These are phyloP conservation scores for Aspergillus cejpii DNA, from an alignment of 2,329 filamentous ascomycete genomes.

Conservation along the genomic window DNA sequence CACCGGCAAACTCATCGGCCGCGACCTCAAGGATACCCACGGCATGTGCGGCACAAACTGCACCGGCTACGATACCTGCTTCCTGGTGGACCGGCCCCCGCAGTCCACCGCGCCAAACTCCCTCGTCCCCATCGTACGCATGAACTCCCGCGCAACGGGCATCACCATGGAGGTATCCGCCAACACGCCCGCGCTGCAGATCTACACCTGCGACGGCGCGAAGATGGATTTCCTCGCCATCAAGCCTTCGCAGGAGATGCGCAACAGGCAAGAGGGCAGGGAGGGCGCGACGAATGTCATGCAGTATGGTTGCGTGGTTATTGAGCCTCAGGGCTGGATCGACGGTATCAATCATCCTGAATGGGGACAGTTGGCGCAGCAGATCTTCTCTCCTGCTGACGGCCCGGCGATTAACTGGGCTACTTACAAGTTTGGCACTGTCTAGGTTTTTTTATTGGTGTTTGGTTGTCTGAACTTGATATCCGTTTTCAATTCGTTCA, in stretches of 20 bases:
- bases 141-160: constrained; percentile 64
- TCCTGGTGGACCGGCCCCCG: constrained; percentile 41
- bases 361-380: constrained; percentile 59
- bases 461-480: too few species aligned
- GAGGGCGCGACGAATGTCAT: constrained; percentile 42
- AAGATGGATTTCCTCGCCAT: constrained; percentile 58
- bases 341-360: constrained; percentile 87
- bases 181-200: constrained; percentile 80
- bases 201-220: constrained; percentile 69
- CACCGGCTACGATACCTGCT: constrained; percentile 68
- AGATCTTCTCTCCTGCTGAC: constrained; percentile 39
- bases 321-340: constrained; percentile 92
- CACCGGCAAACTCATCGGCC: constrained; percentile 68
- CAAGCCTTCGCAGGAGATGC: constrained; percentile 40
- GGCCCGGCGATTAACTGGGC: constrained; percentile 40
- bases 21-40: constrained; percentile 56
- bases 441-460: constrained; percentile 16
- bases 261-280: constrained; percentile 53
- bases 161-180: constrained; percentile 75
- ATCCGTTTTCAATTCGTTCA: too few species aligned
- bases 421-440: constrained; percentile 41
- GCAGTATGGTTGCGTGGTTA: constrained; percentile 76
- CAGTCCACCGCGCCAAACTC: constrained; percentile 29
- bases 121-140: constrained; percentile 49
- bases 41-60: constrained; percentile 77